Base-by-base conservation (phyloP, 371 early-diverging fungal genomes). In the Rhizomucor miehei region DNA sequence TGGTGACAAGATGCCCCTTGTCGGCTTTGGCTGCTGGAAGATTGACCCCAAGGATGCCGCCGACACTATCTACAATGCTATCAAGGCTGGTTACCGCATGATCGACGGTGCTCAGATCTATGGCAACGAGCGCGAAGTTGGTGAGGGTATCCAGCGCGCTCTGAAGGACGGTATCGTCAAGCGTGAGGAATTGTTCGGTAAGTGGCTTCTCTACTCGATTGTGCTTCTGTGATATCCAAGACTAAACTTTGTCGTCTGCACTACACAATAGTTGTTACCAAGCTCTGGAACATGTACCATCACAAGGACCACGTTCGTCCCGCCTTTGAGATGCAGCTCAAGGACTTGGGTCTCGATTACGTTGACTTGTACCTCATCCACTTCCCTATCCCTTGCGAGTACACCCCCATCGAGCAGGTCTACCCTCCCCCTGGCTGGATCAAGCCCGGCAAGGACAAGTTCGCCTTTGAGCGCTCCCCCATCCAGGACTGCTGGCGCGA, bases 121-220 rank as follows among this genome's bases (percentile, higher is more conserved):
- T 59, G 71, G 65, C 38, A 92, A 91, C 62, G 90, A 91, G 63
- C 60, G 68, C 11, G 81, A 85, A 17, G 81, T 90, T 34, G 90
- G 91, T 38, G 66, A 69, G 10, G 87, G 71, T 29, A 73, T 90
- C 49, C 58, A 60, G 45, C 65, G 68, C 36, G 75, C 75, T 23
- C 65, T 88, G 48, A 67, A 62, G 20, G 75, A 75, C 6, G 84
- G 84, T 12, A 64, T 79, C 34, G 79, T 89, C 43, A 79, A 72
- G 54, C 83, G 93, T 40, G 82, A 83, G 45, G 77, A 77, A 1
- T 48, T 77, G 16, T 77, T 77, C 44, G 52, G 74, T 74, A 69
- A 70, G 68, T 53, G n/a, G n/a, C n/a, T n/a, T n/a, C n/a, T n/a
- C n/a, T n/a, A n/a, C n/a, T n/a, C n/a, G n/a, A n/a, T n/a, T n/a